Evolutionary conservation across 805 yeast species (phyloP), one percentile per base, ranked within the genome.

Genomic region (Millerozyma acaciae): DNA sequence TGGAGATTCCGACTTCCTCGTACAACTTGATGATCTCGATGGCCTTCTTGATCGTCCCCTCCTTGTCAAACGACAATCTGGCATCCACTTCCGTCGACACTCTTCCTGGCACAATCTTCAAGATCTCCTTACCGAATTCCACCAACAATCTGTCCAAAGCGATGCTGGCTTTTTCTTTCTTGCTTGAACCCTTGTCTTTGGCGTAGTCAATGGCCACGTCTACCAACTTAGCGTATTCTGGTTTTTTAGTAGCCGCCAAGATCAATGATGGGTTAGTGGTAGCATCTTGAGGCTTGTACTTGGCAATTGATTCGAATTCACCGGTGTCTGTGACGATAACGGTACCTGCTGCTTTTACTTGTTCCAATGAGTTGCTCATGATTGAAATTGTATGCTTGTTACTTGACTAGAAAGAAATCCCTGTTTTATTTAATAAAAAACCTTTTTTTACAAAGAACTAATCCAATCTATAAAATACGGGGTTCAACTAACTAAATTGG

Each of bases 1-100:
- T 88, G 45, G 68, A 56, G 54, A 93, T 84, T 50, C 97, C 97
- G 53, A 75, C 74, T 39, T 78, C 70, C 71, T 87, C 73, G 78
- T 93, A 93, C 52, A 90, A 76, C 36, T 74, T 79, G 53, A 93
- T 93, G 72, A 93, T 76, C 60, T 88, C 82, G 44, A 87, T 70
- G 37, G 98, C 99, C 78, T 93, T 93, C 69, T 78, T 77, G 64
- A 93, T 75, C 50, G 97, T 88, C 48, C 84, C 97, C 44, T 87
- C 84, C 64, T 83, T 93, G 76, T 93, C 89, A 62, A 88, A 93
- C 24, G 97, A 90, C 55, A 93, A 79, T 69, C 96, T 86, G 40
- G 99, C 98, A 58, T 93, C 99, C 42, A 93, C 97, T 74, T 93
- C 99, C 43, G 99, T 93, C 39, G 97, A 88, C 39, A 93, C 98